Evolutionary conservation across 192 early-diverging fungal species (phyloP).

Genomic region (Phlyctochytrium bullatum): DNA sequence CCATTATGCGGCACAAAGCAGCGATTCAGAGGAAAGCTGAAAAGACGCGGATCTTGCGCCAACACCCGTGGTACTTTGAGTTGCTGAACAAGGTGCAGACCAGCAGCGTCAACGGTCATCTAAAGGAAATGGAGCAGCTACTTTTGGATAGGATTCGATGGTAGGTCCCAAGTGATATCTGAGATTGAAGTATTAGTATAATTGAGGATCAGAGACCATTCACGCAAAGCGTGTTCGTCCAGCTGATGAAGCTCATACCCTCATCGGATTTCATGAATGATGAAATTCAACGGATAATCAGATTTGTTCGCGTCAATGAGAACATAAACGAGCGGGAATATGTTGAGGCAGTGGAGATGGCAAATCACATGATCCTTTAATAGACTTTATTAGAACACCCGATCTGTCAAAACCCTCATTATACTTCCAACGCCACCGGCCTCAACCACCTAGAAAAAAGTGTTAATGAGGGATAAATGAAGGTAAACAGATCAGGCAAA

Average conservation of each 20-base stretch:
- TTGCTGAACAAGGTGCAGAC: conserved; percentile 48
- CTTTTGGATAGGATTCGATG: conserved; percentile 42
- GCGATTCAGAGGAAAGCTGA: conserved; percentile 19
- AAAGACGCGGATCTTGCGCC: conserved; percentile 21
- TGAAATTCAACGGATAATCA: conserved; percentile 55
- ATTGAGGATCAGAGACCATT: conserved; percentile 47
- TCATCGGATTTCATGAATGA: conserved; percentile 51
- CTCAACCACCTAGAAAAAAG: conserved; percentile 64
- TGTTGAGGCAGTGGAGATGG: conserved; percentile 49
- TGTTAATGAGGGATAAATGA: conserved; percentile 2
- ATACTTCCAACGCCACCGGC: conserved; percentile 84
- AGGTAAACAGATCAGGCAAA: too few species aligned
- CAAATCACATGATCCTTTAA: conserved; percentile 25
- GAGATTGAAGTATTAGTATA: conserved; percentile 10
- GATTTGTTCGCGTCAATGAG: conserved; percentile 49
- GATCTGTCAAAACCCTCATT: conserved; percentile 89
- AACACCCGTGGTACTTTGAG: conserved; percentile 57
- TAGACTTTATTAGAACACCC: conserved; percentile 22
- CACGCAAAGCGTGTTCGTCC: conserved; percentile 42
- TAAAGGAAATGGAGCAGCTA: conserved; percentile 38
- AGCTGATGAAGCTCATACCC: conserved; percentile 50
- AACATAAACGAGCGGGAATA: conserved; percentile 52
- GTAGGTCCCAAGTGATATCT: conserved; percentile 23
- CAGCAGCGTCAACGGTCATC: conserved; percentile 27
- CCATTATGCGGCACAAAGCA: conserved; percentile 39